Conservation (phyloP, 116 monocot species). For the Cymodocea nodosa region DNA sequence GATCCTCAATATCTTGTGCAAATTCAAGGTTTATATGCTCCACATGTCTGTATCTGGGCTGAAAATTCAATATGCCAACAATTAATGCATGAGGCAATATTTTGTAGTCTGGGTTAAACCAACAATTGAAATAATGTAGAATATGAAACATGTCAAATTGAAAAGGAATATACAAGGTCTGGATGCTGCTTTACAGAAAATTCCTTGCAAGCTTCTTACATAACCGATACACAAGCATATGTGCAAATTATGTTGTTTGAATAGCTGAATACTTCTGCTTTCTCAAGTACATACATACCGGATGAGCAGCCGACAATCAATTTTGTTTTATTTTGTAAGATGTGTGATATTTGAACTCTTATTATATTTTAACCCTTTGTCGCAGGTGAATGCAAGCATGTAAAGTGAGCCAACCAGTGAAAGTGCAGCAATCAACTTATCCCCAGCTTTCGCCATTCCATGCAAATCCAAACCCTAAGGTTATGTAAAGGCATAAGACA, state of each 20-base stretch:
- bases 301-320: too few species aligned
- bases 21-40: constrained; percentile 71
- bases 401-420: constrained; percentile 35
- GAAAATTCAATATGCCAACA: constrained; percentile 4
- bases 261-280: too few species aligned
- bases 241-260: too few species aligned
- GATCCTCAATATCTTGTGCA: constrained; percentile 63
- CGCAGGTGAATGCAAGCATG: background rate
- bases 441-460: constrained; percentile 64
- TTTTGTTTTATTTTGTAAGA: too few species aligned
- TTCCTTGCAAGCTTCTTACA: too few species aligned
- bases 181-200: too few species aligned
- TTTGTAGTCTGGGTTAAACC: too few species aligned
- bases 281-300: too few species aligned
- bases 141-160: too few species aligned
- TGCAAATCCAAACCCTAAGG: constrained; percentile 57
- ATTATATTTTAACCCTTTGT: background rate
- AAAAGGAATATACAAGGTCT: too few species aligned
- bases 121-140: too few species aligned
- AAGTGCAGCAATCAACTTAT: constrained; percentile 53
- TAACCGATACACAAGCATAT: too few species aligned
- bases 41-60: constrained; percentile 60
- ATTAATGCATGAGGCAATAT: background rate
- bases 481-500: background rate
- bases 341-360: background rate